Evolutionary conservation across 169 alveolate genomes (phyloP).

Genomic region (Plasmodium gaboni): DNA sequence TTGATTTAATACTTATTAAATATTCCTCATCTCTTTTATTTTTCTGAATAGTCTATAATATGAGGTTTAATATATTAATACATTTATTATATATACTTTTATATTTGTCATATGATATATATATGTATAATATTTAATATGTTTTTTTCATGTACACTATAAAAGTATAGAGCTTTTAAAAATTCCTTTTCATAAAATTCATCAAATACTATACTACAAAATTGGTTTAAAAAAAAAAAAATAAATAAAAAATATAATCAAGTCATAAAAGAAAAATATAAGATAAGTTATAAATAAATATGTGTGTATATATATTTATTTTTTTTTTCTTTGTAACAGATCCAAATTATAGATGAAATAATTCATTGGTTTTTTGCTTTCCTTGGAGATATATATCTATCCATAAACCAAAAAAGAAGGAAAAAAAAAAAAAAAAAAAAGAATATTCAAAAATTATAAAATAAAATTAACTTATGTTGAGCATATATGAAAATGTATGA

Average conservation of each 20-base stretch:
- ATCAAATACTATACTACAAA: slow-evolving; percentile 28
- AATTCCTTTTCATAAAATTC: slow-evolving; percentile 64
- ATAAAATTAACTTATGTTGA: not conserved
- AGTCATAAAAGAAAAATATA: not conserved
- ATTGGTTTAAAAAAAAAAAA: not conserved
- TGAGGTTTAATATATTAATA: not conserved
- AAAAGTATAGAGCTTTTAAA: slow-evolving; percentile 59
- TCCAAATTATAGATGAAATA: slow-evolving; percentile 63
- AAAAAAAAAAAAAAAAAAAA: not conserved
- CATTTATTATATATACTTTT: not conserved
- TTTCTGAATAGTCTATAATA: slow-evolving; percentile 41
- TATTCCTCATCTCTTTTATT: slow-evolving; percentile 30
- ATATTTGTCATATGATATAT: not conserved
- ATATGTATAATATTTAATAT: not conserved
- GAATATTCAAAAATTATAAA: not conserved
- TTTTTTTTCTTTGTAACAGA: slow-evolving; percentile 38
- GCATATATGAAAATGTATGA: not conserved
- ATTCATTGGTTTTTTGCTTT: slow-evolving; percentile 24
- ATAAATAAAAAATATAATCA: not conserved
- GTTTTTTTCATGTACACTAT: slow-evolving; percentile 29
- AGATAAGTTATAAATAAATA: not conserved
- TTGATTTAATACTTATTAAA: slow-evolving; percentile 58
- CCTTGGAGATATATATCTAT: slow-evolving; percentile 36
- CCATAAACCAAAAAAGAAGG: not conserved
- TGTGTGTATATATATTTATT: not conserved